These are phyloP conservation scores for Elaeis oleifera DNA, from an alignment of 202 grass and related monocot genomes.

Conservation along the genomic window DNA sequence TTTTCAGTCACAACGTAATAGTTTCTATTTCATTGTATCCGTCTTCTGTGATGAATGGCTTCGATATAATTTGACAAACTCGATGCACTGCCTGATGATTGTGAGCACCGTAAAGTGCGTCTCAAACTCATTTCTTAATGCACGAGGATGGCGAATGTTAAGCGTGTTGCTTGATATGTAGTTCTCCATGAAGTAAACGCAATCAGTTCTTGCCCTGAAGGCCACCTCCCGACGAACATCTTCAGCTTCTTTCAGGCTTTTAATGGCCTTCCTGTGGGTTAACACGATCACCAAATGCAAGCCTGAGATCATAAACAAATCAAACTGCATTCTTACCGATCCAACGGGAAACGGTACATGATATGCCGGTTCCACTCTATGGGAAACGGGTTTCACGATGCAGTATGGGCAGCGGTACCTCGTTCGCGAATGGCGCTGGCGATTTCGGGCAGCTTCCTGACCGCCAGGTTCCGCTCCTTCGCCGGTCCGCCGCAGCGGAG, in stretches of 20 bases:
- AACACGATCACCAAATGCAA: constrained; percentile 69
- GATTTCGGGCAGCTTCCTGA: constrained; percentile 53
- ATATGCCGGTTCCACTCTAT: no score
- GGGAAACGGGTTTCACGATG: no score
- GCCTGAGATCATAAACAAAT: constrained; percentile 18
- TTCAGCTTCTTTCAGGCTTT: constrained; percentile 50
- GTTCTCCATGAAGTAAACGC: constrained; percentile 87
- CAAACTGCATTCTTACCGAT: no score
- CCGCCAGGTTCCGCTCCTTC: constrained; percentile 42
- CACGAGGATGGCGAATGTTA: constrained; percentile 35
- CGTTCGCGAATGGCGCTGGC: constrained; percentile 34
- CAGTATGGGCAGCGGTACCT: constrained; percentile 23
- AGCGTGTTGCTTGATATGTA: constrained; percentile 45
- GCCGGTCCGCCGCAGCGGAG: constrained; percentile 51
- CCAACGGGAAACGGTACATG: no score
- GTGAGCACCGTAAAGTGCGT: constrained; percentile 64
- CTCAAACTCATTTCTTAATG: constrained; percentile 65
- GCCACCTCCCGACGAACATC: constrained; percentile 65
- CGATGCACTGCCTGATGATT: constrained; percentile 73
- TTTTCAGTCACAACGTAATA: background rate
- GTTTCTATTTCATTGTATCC: background rate
- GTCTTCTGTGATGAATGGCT: constrained; percentile 12
- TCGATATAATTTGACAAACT: constrained; percentile 69
- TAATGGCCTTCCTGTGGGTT: constrained; percentile 70
- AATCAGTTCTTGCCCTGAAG: constrained; percentile 66